Percentiles rank a stretch among this genome's conserved stretches.
Evolutionary conservation across 2,329 filamentous ascomycete genomes (phyloP).

Genomic region (Phaeosphaeria sp.): DNA sequence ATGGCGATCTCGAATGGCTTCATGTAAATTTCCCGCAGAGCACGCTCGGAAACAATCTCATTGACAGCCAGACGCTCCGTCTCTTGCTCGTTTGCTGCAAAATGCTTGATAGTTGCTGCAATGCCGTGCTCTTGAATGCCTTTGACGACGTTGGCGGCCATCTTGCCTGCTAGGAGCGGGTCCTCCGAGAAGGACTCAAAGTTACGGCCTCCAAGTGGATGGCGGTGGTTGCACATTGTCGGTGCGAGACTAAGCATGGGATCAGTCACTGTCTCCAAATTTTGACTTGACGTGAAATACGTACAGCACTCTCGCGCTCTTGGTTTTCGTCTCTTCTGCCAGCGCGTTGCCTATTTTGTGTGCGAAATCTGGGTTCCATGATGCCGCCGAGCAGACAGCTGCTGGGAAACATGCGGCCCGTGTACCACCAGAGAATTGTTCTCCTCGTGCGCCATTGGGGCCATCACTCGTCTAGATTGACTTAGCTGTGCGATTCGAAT

Average conservation of each 20-base stretch:
- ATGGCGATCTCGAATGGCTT: constrained; percentile 74
- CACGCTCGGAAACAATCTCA: constrained; percentile 62
- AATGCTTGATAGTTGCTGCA: constrained; percentile 77
- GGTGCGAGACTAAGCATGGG: constrained; percentile 64
- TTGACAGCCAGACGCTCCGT: constrained; percentile 69
- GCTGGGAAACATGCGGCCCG: constrained; percentile 77
- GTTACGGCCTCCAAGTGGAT: constrained; percentile 79
- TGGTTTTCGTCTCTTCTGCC: constrained; percentile 73
- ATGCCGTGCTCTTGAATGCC: constrained; percentile 72
- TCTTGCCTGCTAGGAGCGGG: constrained; percentile 70
- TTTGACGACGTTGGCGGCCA: constrained; percentile 65
- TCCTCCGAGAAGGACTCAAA: constrained; percentile 80
- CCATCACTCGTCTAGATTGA: constrained; percentile 66
- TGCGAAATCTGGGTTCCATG: constrained; percentile 72
- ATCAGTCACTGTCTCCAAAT: constrained; percentile 2
- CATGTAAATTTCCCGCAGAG: constrained; percentile 62
- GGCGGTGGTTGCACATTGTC: constrained; percentile 81
- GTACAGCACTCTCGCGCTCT: constrained; percentile 72
- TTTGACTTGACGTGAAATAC: constrained; percentile 1
- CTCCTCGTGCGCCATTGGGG: constrained; percentile 71
- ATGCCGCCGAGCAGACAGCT: constrained; percentile 71
- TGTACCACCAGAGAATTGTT: constrained; percentile 68
- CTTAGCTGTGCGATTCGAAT: constrained; percentile 4
- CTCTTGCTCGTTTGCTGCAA: constrained; percentile 71
- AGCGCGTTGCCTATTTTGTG: constrained; percentile 67